A percentile compares a stretch with the other conserved stretches of the same genome.
phyloP scores from a whole-genome alignment of 2,329 filamentous ascomycete genomes.

The Aureobasidium subglaciale region DNA sequence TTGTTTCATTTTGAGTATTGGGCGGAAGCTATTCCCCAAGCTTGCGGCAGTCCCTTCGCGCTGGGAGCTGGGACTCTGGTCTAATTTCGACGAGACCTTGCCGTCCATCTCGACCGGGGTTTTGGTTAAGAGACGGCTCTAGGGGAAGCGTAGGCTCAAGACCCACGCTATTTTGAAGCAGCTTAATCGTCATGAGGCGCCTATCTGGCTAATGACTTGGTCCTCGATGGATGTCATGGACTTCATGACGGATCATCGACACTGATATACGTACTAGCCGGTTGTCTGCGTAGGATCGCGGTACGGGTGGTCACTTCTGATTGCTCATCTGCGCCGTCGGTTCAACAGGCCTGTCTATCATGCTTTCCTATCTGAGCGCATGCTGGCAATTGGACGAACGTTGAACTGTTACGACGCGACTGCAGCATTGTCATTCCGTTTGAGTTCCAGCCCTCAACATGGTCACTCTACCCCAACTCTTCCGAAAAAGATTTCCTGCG shows the following conservation, averaged over 20 bases:
- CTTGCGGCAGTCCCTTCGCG: background rate
- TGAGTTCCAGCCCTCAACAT: background rate
- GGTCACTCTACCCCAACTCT: background rate
- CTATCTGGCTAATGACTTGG: background rate
- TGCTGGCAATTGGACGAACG: background rate
- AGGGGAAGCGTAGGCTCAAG: background rate
- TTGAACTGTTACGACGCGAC: background rate
- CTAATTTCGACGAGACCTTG: slow-evolving; percentile 7
- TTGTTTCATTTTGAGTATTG: slow-evolving; percentile 9
- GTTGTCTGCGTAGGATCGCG: background rate
- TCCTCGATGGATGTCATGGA: background rate
- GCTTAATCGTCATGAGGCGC: slow-evolving; percentile 1
- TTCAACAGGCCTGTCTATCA: no score
- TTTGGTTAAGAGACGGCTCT: background rate
- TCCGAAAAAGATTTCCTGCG: background rate
- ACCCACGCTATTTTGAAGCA: background rate
- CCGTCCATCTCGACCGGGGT: background rate
- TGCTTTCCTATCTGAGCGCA: background rate
- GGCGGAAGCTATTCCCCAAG: slow-evolving; percentile 3
- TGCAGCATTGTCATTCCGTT: background rate
- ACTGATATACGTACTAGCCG: background rate
- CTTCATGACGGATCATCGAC: background rate
- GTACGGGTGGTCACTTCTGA: background rate
- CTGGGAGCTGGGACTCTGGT: background rate
- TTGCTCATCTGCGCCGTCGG: background rate